Evolutionary conservation across 2,329 filamentous ascomycete species (phyloP), one percentile per base, ranked within the genome.

Genomic region (Alternaria conjuncta): DNA sequence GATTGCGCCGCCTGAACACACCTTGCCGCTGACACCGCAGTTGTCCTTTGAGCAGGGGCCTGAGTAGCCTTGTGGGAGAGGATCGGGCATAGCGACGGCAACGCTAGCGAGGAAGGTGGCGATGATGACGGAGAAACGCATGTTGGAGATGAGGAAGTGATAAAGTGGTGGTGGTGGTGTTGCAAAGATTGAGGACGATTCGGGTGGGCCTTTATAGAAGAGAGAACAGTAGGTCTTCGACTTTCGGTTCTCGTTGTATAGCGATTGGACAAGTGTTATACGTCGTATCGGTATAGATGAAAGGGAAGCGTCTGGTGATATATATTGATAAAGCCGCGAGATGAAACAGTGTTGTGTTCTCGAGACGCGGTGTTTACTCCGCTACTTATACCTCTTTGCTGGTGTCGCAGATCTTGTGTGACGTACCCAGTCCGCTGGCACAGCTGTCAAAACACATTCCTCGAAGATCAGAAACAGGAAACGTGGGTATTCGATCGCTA

Each of bases 51-150:
- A 32, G 57, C 69, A 71, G n/a, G 71, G 69, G 5, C 71, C 70
- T 0, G 58, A 57, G 55, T 69, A 74, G 45, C 66, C 71, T 60
- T 68, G 70, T 15, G 71, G 68, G 3, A 66, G 43, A n/a, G 70
- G 70, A 30, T 74, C 70, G 28, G 72, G 71, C 57, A 71, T 63
- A 6, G 72, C 72, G 26, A 61, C 36, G 45, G 62, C 69, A 26
- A 72, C 45, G 60, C 61, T 62, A 10, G 65, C 65, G 5, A 71
- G 54, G 51, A 71, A 45, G 12, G 68, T 63, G 50, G 67, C 58
- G 32, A 69, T 6, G 43, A 71, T 21, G 50, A 69, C 46, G n/a
- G 61, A 63, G 32, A 65, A 25, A 55, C 65, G 68, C 68, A 71
- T 71, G 2, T 18, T 66, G 60, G 32, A 21, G 36, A 25, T 41